These are phyloP conservation scores for Funneliformis mosseae DNA, from an alignment of 192 early-diverging fungal genomes.

Conservation along the genomic window DNA sequence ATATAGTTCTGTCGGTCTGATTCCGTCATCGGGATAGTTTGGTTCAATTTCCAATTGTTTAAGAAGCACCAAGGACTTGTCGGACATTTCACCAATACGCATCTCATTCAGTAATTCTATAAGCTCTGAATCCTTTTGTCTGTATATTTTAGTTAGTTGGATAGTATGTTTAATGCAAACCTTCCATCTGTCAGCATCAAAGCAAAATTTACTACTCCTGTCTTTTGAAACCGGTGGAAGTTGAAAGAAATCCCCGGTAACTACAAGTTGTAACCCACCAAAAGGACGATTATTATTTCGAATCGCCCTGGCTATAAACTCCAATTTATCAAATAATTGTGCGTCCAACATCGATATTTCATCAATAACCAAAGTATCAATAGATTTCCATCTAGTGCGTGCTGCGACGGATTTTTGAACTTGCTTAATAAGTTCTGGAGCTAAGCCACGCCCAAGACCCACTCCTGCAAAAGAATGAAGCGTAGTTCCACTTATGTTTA, in stretches of 20 bases:
- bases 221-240: slow-evolving; percentile 68
- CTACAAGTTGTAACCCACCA: slow-evolving; percentile 70
- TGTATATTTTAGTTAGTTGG: slow-evolving; percentile 77
- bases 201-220: slow-evolving; percentile 54
- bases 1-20: slow-evolving; percentile 66
- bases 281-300: slow-evolving; percentile 52
- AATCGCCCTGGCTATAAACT: slow-evolving; percentile 62
- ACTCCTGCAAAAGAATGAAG: slow-evolving; percentile 66
- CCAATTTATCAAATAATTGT: slow-evolving; percentile 71
- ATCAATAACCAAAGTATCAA: slow-evolving; percentile 73
- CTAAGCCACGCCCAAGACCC: slow-evolving; percentile 55
- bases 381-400: slow-evolving; percentile 59
- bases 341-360: slow-evolving; percentile 83
- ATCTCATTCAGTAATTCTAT: slow-evolving; percentile 86
- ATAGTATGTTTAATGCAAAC: slow-evolving; percentile 55
- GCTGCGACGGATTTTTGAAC: slow-evolving; percentile 39
- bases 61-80: slow-evolving; percentile 55
- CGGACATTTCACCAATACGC: slow-evolving; percentile 69
- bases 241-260: slow-evolving; percentile 83
- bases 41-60: slow-evolving; percentile 52
- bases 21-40: slow-evolving; percentile 58
- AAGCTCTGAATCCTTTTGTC: slow-evolving; percentile 79
- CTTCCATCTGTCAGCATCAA: slow-evolving; percentile 65
- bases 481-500: slow-evolving; percentile 60
- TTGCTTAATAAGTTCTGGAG: slow-evolving; percentile 33